These are phyloP conservation scores for Corylus americana DNA, from an alignment of 306 rosid species.

Conservation along the genomic window DNA sequence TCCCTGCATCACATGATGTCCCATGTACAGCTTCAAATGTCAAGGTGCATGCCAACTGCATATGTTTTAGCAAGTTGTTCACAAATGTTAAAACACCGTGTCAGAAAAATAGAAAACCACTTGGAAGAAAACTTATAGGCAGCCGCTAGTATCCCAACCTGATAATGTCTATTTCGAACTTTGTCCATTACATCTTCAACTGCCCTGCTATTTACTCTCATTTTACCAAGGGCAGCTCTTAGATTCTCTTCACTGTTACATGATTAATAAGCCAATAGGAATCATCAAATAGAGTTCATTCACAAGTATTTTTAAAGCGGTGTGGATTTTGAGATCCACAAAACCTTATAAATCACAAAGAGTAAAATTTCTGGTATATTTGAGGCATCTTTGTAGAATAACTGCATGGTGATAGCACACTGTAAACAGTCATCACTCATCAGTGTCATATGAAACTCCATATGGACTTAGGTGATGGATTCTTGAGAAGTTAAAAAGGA, in stretches of 20 bases:
- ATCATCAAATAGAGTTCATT: background rate
- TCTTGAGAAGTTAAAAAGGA: background rate
- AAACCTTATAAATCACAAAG: background rate
- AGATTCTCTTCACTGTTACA: slow-evolving; percentile 82
- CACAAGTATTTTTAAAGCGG: background rate
- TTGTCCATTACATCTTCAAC: slow-evolving; percentile 76
- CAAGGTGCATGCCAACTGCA: slow-evolving; percentile 95
- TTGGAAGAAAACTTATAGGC: slow-evolving; percentile 25
- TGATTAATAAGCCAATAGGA: slow-evolving; percentile 10
- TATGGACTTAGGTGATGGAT: background rate
- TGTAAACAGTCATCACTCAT: background rate
- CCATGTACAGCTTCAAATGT: slow-evolving; percentile 88
- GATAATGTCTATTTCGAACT: slow-evolving; percentile 88
- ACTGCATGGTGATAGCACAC: background rate
- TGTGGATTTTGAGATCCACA: background rate
- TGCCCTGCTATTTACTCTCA: slow-evolving; percentile 76
- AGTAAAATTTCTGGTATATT: background rate
- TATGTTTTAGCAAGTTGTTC: slow-evolving; percentile 32
- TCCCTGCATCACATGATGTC: slow-evolving; percentile 78
- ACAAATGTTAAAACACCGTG: slow-evolving; percentile 23
- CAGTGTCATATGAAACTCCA: background rate
- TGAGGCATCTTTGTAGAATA: background rate
- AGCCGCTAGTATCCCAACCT: slow-evolving; percentile 44
- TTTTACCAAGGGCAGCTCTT: slow-evolving; percentile 81
- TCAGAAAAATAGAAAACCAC: slow-evolving; percentile 13